Conservation (phyloP, 306 rosid species). For the Prunus mira region DNA sequence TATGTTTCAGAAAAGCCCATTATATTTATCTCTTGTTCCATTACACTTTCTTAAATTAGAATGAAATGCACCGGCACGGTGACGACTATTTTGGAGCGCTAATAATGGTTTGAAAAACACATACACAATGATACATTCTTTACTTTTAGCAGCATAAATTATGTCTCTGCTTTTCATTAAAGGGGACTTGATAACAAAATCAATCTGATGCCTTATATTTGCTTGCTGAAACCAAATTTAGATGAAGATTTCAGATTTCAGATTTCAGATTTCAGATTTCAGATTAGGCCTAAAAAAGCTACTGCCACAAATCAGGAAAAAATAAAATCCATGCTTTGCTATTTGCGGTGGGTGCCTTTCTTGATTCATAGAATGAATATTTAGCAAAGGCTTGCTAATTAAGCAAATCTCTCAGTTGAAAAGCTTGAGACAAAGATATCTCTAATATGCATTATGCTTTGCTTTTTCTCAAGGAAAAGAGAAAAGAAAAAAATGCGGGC, state of each 20-base stretch:
- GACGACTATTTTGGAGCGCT: too few relatives aligned
- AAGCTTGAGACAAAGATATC: constrained; percentile 22
- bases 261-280: too few relatives aligned
- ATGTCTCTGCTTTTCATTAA: too few relatives aligned
- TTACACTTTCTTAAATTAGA: too few relatives aligned
- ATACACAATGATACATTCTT: too few relatives aligned
- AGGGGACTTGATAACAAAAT: not conserved
- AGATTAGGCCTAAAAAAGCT: too few relatives aligned
- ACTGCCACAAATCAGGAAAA: not conserved
- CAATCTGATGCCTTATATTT: not conserved
- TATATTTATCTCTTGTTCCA: too few relatives aligned
- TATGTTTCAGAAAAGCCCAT: not conserved
- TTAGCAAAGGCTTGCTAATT: constrained; percentile 3
- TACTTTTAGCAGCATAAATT: too few relatives aligned
- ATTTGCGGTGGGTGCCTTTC: not conserved
- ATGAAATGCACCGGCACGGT: too few relatives aligned
- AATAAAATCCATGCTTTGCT: not conserved
- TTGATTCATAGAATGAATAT: constrained; percentile 9
- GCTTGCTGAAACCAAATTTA: too few relatives aligned
- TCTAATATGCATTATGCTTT: constrained; percentile 25
- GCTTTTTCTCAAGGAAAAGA: constrained; percentile 25
- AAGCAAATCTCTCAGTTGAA: constrained; percentile 20
- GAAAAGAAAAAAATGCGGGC: constrained; percentile 19
- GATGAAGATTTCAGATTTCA: too few relatives aligned
- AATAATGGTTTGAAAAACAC: too few relatives aligned